A percentile compares a stretch with the other conserved stretches of the same genome.
Evolutionary conservation across 2,329 filamentous ascomycete genomes (phyloP).

Genomic region (Alternaria metachromatica): DNA sequence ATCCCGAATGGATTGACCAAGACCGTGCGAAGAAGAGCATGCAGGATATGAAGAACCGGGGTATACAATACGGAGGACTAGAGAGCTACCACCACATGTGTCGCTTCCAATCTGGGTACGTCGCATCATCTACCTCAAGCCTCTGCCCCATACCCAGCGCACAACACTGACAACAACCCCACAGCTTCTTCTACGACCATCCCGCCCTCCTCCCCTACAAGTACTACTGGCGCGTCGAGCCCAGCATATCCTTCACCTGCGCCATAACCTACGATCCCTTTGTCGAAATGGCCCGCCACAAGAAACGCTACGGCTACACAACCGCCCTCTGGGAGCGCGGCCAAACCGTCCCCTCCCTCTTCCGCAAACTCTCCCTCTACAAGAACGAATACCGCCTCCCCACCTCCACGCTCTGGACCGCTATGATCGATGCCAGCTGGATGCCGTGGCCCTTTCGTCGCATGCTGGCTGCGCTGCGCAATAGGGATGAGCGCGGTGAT

Average conservation of each 20-base stretch:
- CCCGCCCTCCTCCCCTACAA: constrained; percentile 78
- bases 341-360: constrained; percentile 74
- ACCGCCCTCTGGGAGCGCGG: constrained; percentile 94
- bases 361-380: constrained; percentile 23
- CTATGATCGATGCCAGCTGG: constrained; percentile 19
- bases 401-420: constrained; percentile 20
- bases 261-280: constrained; percentile 97
- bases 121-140: not conserved
- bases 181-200: constrained; percentile 85
- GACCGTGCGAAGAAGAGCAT: constrained; percentile 66
- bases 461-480: constrained; percentile 19
- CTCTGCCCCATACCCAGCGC: not conserved
- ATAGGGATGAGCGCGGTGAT: constrained; percentile 77
- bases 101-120: constrained; percentile 73
- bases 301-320: constrained; percentile 97
- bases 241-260: constrained; percentile 97
- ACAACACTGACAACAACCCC: not conserved
- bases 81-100: constrained; percentile 97
- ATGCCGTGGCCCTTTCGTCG: constrained; percentile 24
- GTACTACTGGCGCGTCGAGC: constrained; percentile 97
- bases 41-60: constrained; percentile 76
- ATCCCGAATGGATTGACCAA: constrained; percentile 70
- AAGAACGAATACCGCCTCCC: constrained; percentile 10
- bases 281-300: constrained; percentile 91
- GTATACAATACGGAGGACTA: constrained; percentile 80